phyloP scores from a whole-genome alignment of 441 rosid genomes.

The Corymbia calophylla region DNA sequence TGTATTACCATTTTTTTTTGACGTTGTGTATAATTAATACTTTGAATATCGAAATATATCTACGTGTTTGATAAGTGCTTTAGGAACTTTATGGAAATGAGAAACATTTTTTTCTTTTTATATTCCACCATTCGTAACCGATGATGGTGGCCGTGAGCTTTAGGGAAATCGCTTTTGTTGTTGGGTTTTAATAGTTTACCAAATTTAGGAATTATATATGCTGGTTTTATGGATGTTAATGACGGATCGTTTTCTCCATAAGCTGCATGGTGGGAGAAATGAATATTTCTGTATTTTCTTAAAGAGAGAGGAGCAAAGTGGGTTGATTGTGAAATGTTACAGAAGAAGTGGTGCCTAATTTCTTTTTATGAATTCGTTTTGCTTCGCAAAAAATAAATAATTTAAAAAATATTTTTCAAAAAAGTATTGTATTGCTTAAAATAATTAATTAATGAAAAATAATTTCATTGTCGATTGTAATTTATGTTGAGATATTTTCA shows the following conservation, averaged over 20 bases:
- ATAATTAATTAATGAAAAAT: not conserved
- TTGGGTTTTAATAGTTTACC: not conserved
- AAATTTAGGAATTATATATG: too few relatives aligned
- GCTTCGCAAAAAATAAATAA: fast-evolving
- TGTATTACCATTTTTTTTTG: too few relatives aligned
- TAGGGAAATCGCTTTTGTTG: not conserved
- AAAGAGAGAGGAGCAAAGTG: not conserved
- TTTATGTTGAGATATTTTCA: not conserved
- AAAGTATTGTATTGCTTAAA: not conserved
- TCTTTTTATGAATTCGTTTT: fast-evolving
- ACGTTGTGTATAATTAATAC: not conserved
- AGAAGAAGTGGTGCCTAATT: fast-evolving
- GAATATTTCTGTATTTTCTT: too few relatives aligned
- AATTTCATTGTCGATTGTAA: not conserved
- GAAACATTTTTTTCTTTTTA: not conserved
- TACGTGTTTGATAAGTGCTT: fast-evolving
- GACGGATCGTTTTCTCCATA: too few relatives aligned
- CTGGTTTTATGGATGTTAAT: too few relatives aligned
- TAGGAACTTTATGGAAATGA: fast-evolving
- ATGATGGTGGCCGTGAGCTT: too few relatives aligned
- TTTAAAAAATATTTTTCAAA: not conserved
- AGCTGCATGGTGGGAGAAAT: too few relatives aligned
- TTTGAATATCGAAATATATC: not conserved
- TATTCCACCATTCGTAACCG: not conserved
- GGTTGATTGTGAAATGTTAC: not conserved